A percentile compares a stretch with the other conserved stretches of the same genome.
Evolutionary conservation across 2,329 filamentous ascomycete genomes (phyloP).

Genomic region (Trichoderma atroviride): DNA sequence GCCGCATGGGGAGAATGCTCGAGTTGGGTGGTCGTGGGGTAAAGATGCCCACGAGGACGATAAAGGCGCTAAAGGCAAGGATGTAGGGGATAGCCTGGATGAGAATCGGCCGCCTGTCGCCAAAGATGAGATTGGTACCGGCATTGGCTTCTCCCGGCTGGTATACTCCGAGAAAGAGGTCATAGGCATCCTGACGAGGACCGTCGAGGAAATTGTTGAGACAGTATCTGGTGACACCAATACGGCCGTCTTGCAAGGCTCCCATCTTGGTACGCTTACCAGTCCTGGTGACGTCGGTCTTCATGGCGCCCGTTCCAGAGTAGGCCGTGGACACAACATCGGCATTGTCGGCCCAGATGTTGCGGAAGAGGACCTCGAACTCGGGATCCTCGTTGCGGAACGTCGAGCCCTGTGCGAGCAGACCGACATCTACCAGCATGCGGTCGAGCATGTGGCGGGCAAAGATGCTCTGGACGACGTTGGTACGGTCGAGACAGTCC

Average conservation of each 20-base stretch:
- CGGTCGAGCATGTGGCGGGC: conserved; percentile 86
- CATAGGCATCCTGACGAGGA: conserved; percentile 91
- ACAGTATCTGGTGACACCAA: conserved; percentile 86
- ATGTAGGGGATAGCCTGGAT: conserved; percentile 95
- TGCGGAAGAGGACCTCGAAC: conserved; percentile 92
- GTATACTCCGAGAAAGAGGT: conserved; percentile 89
- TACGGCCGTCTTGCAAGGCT: conserved; percentile 81
- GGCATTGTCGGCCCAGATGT: conserved; percentile 97
- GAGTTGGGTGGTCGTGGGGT: conserved; percentile 73
- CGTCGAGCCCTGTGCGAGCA: conserved; percentile 74
- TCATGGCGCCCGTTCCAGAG: conserved; percentile 93
- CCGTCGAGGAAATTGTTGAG: conserved; percentile 95
- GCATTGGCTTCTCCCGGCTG: conserved; percentile 72
- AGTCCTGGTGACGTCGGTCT: conserved; percentile 96
- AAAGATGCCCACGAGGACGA: conserved; percentile 74
- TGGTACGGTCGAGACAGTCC: conserved; percentile 97
- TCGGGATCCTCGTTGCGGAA: conserved; percentile 74
- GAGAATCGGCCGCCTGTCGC: conserved; percentile 80
- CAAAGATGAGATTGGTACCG: conserved; percentile 74
- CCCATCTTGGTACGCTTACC: conserved; percentile 85
- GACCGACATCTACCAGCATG: conserved; percentile 81
- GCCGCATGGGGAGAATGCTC: conserved; percentile 75
- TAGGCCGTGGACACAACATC: conserved; percentile 92
- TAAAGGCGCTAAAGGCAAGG: conserved; percentile 81
- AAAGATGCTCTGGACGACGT: conserved; percentile 97